Evolutionary conservation across 306 rosid genomes (phyloP), one percentile per base, ranked within the genome.

Genomic region (Arachis stenosperma): DNA sequence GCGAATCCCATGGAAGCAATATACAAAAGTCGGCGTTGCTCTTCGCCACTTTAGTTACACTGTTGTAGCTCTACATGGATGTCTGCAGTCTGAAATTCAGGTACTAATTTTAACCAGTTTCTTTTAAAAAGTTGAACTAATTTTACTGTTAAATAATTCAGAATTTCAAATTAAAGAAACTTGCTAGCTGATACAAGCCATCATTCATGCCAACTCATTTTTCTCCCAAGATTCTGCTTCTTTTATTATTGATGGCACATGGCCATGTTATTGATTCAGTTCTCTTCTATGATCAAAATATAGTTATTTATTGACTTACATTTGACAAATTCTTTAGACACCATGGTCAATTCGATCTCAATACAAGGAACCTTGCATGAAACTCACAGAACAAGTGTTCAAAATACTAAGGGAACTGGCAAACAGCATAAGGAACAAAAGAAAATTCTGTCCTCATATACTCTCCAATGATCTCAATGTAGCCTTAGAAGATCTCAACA

Each of bases 1-100:
- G 73, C 81, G 75, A 69, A 71, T 85, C 58, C 98, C 98, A 42
- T 89, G 94, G 92, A 90, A 89, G 84, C 96, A 80, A 60, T 93
- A 93, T 59, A 90, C 86, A 57, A 93, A 83, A 80, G 74, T 93
- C 0, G 98, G 97, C 73, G 80, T 78, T 42, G 89, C 91, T 78
- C 92, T 93, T 83, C 98, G 98, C 54, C 88, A 88, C 56, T 89
- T 89, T 39, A 89, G 98, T 59, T 93, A 89, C 89, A 89, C 92
- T 0, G 86, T 88, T 53, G 98, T 91, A 7, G 98, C 98, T 63
- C 81, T 93, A 5, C 98, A 91, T 68, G 98, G 97, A 56, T 91
- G 97, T 70, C 71, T 93, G 22, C 81, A 75, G 62, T 86, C 96
- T 12, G 97, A 90, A 87, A 89, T 93, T 79, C 91, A 88, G 97